A percentile compares a stretch with the other conserved stretches of the same genome.
These are phyloP conservation scores for Dionaea muscipula DNA, from an alignment of 179 eudicot genomes.

Conservation along the genomic window DNA sequence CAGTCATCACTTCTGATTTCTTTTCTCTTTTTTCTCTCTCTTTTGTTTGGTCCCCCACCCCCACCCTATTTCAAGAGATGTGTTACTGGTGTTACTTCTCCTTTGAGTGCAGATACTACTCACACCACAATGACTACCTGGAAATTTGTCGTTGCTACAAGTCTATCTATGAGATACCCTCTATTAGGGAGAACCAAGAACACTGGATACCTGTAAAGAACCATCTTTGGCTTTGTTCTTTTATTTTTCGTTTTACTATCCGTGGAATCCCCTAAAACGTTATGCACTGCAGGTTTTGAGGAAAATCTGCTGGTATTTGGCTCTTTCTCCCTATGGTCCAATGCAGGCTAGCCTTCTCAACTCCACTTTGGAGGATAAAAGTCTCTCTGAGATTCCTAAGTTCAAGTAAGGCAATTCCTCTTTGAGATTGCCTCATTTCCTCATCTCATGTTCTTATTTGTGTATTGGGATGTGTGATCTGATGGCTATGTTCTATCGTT, in stretches of 20 bases:
- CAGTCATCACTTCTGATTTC: not conserved
- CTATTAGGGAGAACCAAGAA: constrained; percentile 57
- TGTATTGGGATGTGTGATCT: constrained; percentile 3
- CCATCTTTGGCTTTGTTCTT: not conserved
- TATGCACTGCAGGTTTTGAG: constrained; percentile 49
- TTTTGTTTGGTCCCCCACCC: too few species aligned
- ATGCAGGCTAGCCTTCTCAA: constrained; percentile 97
- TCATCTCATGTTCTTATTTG: not conserved
- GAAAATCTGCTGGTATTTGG: constrained; percentile 93
- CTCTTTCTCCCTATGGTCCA: constrained; percentile 82
- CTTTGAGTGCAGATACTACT: constrained; percentile 43
- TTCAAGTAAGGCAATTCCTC: constrained; percentile 39
- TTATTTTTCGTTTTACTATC: not conserved
- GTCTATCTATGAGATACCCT: constrained; percentile 78
- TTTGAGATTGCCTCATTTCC: constrained; percentile 3
- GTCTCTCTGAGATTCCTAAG: constrained; percentile 73
- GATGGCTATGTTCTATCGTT: constrained; percentile 10
- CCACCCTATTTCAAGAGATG: too few species aligned
- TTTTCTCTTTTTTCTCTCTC: too few species aligned
- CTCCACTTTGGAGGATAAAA: constrained; percentile 90
- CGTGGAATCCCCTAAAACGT: constrained; percentile 9
- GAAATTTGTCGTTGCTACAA: constrained; percentile 85
- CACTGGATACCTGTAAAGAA: constrained; percentile 69
- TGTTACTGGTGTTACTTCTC: not conserved
- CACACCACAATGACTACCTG: constrained; percentile 80